These are phyloP conservation scores for Imleria badia DNA, from an alignment of 768 basidiomycete species.

Conservation along the genomic window DNA sequence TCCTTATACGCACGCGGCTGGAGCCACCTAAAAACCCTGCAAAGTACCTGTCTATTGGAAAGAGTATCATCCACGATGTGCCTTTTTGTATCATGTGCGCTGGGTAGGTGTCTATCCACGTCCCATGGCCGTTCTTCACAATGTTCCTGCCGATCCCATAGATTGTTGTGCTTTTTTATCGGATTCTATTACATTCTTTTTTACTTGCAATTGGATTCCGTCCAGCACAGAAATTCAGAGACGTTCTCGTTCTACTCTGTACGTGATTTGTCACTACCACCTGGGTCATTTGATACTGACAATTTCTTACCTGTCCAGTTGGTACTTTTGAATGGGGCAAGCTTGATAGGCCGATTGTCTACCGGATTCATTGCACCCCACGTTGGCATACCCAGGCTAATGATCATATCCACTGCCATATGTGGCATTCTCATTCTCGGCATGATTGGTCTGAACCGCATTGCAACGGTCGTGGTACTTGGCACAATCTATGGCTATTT, in stretches of 20 bases:
- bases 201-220: slow-evolving; percentile 55
- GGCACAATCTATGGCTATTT: slow-evolving; percentile 49
- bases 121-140: background rate
- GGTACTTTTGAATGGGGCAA: slow-evolving; percentile 51
- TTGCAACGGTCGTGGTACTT: slow-evolving; percentile 38
- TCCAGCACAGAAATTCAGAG: slow-evolving; percentile 44
- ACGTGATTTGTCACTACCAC: background rate
- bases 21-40: slow-evolving; percentile 26
- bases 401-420: slow-evolving; percentile 34
- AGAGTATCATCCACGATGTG: slow-evolving; percentile 10
- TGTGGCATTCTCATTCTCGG: slow-evolving; percentile 43
- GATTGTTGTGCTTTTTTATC: slow-evolving; percentile 28
- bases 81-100: slow-evolving; percentile 19
- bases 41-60: slow-evolving; percentile 19
- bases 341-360: slow-evolving; percentile 50
- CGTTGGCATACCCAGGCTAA: slow-evolving; percentile 44
- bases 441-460: slow-evolving; percentile 39
- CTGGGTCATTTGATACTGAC: background rate
- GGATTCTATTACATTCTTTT: slow-evolving; percentile 53
- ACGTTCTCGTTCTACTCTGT: slow-evolving; percentile 60
- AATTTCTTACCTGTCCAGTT: slow-evolving; percentile 32
- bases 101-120: slow-evolving; percentile 16
- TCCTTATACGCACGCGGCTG: slow-evolving; percentile 40
- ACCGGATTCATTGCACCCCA: slow-evolving; percentile 43
- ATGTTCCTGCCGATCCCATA: background rate